phyloP scores from a whole-genome alignment of 768 basidiomycete species.

The Mycena floridula region DNA sequence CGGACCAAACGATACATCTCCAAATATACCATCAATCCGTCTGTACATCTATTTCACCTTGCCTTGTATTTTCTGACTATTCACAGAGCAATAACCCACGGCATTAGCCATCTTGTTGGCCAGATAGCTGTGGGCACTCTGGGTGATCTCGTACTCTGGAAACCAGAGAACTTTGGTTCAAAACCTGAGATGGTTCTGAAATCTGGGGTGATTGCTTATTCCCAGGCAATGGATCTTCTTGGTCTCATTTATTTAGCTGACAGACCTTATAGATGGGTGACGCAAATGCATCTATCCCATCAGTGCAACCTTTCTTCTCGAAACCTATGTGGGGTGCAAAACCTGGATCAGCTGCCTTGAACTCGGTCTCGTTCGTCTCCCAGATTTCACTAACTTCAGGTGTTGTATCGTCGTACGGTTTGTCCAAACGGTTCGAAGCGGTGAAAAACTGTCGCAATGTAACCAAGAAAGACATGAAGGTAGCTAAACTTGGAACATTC shows the following conservation, averaged over 20 bases:
- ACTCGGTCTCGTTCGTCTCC: conserved; percentile 86
- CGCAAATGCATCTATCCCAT: conserved; percentile 93
- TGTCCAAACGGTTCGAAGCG: conserved; percentile 67
- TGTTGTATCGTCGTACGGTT: conserved; percentile 55
- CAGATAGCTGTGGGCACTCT: conserved; percentile 76
- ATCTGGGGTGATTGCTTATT: conserved; percentile 88
- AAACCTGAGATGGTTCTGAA: conserved; percentile 95
- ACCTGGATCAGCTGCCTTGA: conserved; percentile 71
- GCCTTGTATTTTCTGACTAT: not conserved
- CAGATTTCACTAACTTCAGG: conserved; percentile 57
- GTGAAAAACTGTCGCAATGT: conserved; percentile 74
- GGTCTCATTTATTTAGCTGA: too few species aligned
- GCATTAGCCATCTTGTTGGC: conserved; percentile 83
- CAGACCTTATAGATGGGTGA: conserved; percentile 74
- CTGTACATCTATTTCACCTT: conserved; percentile 22
- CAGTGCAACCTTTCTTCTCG: conserved; percentile 82
- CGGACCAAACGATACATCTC: conserved; percentile 93
- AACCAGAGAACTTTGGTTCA: conserved; percentile 86
- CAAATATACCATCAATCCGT: conserved; percentile 99
- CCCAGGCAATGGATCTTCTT: conserved; percentile 48
- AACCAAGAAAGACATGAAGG: conserved; percentile 90
- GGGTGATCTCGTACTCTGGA: conserved; percentile 95
- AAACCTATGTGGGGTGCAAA: conserved; percentile 93
- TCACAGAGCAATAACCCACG: conserved; percentile 85
- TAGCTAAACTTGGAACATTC: too few species aligned